Base-by-base conservation (phyloP, 768 basidiomycete genomes). In the Lentinula raphanica region DNA sequence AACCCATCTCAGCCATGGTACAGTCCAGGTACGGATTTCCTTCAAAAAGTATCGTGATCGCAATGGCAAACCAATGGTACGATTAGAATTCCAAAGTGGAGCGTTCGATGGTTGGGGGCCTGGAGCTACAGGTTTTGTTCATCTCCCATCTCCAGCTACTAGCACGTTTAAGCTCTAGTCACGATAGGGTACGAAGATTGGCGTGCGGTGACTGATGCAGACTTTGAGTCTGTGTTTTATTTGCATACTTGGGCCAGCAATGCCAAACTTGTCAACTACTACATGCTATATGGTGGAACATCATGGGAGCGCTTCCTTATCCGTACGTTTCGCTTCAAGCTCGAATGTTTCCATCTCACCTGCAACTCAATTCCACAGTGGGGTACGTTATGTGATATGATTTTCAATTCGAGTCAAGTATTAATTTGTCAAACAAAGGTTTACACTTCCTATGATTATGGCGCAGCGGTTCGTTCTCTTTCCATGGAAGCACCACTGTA, bases 201-300 rank as follows among this genome's bases (percentile, higher is more conserved):
- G 66, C 76, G 80, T 27, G 69, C 75, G 1, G 72, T 92, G 60
- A 92, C 89, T 11, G 88, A 88, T 2, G 74, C 86, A 1, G 77
- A 86, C 64, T 92, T 91, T 70, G 79, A 85, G 69, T 86, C 84
- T 40, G 92, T 93, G 5, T 93, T 92, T 70, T 84, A 94, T 63
- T 78, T 83, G 58, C 75, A 88, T 54, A 76, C 90, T 45, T 91
- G 87, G 87, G 90, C 91, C 9, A 79, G 81, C 49, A 93, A 92
- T 69, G 88, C 84, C 1, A 94, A 92, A 65, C 64, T 94, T 45
- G 83, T 92, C 59, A 91, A 82, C 64, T 90, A 88, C 60, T 94
- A 94, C 70, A 93, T 94, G 92, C 63, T 91, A 55, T 91, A 84
- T 63, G 90, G 91, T 7, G 91, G 92, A 23, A 93, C 92, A 0